Conservation (phyloP, 495 filamentous ascomycete species). For the Daldinia grandis region DNA sequence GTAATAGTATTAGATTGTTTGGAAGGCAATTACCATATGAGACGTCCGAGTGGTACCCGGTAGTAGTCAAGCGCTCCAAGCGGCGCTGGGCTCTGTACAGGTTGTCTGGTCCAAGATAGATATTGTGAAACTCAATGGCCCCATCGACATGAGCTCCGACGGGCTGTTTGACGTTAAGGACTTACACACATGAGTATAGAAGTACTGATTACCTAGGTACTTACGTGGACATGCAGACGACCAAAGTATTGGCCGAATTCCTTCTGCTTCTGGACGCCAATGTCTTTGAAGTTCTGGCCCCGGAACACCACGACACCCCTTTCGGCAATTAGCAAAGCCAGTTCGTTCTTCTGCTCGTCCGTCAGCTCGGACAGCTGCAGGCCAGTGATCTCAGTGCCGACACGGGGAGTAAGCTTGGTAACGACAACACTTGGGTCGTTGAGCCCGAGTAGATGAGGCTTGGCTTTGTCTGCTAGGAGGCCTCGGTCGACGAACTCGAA, state of each 20-base stretch:
- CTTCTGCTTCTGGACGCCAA: conserved; percentile 67
- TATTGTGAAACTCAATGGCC: conserved; percentile 57
- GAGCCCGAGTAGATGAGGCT: conserved; percentile 63
- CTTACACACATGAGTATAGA: no score
- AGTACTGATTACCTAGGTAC: no score
- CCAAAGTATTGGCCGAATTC: conserved; percentile 73
- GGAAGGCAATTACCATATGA: conserved; percentile 62
- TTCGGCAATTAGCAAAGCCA: conserved; percentile 74
- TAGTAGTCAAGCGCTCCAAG: conserved; percentile 59
- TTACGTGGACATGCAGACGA: conserved; percentile 67
- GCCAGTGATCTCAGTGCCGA: conserved; percentile 77
- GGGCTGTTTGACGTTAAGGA: conserved; percentile 40
- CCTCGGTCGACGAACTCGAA: conserved; percentile 69
- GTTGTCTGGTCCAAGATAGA: conserved; percentile 60
- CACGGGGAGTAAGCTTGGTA: conserved; percentile 71
- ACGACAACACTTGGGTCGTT: conserved; percentile 51
- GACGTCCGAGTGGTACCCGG: conserved; percentile 57
- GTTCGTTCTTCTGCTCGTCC: conserved; percentile 76
- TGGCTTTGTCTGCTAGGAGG: conserved; percentile 63
- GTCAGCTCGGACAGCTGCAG: conserved; percentile 72
- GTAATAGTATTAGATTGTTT: no score
- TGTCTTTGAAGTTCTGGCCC: conserved; percentile 70
- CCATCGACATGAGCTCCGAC: conserved; percentile 56
- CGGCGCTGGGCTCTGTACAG: conserved; percentile 52
- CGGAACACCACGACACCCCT: conserved; percentile 80